These are phyloP conservation scores for Glomus cerebriforme DNA, from an alignment of 192 early-diverging fungal species.

Conservation along the genomic window DNA sequence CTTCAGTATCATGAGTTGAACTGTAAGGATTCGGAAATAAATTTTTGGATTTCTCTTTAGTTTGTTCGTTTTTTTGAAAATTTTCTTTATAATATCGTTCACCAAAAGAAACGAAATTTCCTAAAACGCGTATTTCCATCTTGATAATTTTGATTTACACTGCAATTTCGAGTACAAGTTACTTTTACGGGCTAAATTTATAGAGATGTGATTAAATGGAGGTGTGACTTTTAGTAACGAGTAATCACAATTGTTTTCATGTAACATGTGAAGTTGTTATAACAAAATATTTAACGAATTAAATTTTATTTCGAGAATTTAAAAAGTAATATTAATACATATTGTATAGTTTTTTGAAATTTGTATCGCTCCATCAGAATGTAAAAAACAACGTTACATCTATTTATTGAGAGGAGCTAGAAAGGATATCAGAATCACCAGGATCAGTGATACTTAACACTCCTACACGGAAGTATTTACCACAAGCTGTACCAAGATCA, in stretches of 20 bases:
- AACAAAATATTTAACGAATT: no score
- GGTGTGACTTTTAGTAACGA: no score
- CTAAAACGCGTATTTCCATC: conserved; percentile 33
- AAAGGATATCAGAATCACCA: conserved; percentile 53
- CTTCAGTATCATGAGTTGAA: not conserved
- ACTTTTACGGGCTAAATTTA: not conserved
- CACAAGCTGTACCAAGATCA: conserved; percentile 99
- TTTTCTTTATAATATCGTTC: not conserved
- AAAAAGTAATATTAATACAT: no score
- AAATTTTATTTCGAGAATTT: no score
- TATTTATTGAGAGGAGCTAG: conserved; percentile 12
- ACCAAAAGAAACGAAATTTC: conserved; percentile 28
- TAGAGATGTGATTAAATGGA: no score
- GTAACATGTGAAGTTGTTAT: no score
- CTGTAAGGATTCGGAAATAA: not conserved
- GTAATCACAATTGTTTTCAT: no score
- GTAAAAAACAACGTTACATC: no score
- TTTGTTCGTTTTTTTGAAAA: not conserved
- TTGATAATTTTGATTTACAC: not conserved
- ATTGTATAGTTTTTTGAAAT: no score
- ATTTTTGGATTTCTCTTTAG: not conserved
- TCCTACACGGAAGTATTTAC: conserved; percentile 96
- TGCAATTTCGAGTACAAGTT: not conserved
- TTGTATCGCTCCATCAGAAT: no score
- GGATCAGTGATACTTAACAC: conserved; percentile 97